A percentile compares a stretch with the other conserved stretches of the same genome.
These are phyloP conservation scores for Phytophthora pinifolia DNA, from an alignment of 352 stramenopile genomes.

Conservation along the genomic window DNA sequence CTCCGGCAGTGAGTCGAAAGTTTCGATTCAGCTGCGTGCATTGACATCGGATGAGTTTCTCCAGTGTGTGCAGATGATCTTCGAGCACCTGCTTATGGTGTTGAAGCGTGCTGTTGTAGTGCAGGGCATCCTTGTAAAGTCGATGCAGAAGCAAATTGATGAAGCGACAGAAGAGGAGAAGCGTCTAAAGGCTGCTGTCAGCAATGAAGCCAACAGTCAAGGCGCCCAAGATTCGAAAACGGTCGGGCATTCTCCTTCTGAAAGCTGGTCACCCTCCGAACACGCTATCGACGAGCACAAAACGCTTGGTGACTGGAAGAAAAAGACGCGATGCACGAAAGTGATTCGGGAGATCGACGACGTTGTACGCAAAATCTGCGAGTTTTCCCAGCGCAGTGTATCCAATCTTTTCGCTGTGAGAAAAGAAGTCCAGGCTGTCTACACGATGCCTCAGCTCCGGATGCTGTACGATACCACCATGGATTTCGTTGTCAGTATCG, in stretches of 20 bases:
- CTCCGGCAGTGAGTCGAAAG: constrained; percentile 64
- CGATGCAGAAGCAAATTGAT: constrained; percentile 77
- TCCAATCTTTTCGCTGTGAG: constrained; percentile 86
- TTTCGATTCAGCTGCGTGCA: constrained; percentile 77
- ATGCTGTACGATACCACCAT: constrained; percentile 94
- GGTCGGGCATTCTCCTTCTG: not conserved
- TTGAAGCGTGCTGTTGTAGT: constrained; percentile 80
- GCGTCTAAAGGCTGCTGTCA: constrained; percentile 14
- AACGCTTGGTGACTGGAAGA: constrained; percentile 72
- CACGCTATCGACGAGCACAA: constrained; percentile 49
- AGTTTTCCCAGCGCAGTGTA: constrained; percentile 86
- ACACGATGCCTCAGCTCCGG: constrained; percentile 93
- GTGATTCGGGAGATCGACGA: constrained; percentile 87
- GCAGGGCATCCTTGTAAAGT: constrained; percentile 64
- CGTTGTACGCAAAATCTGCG: constrained; percentile 81
- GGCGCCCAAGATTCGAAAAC: constrained; percentile 13
- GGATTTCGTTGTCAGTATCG: constrained; percentile 91
- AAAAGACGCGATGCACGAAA: constrained; percentile 64
- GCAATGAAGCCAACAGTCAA: constrained; percentile 11
- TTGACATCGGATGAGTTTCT: constrained; percentile 86
- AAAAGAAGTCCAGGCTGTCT: constrained; percentile 86
- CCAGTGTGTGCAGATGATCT: constrained; percentile 89
- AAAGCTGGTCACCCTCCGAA: constrained; percentile 46
- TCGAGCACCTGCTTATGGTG: constrained; percentile 85
- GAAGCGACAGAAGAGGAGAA: constrained; percentile 44